Conservation (phyloP, 805 yeast species). For the Zygoascus bituminiphila region DNA sequence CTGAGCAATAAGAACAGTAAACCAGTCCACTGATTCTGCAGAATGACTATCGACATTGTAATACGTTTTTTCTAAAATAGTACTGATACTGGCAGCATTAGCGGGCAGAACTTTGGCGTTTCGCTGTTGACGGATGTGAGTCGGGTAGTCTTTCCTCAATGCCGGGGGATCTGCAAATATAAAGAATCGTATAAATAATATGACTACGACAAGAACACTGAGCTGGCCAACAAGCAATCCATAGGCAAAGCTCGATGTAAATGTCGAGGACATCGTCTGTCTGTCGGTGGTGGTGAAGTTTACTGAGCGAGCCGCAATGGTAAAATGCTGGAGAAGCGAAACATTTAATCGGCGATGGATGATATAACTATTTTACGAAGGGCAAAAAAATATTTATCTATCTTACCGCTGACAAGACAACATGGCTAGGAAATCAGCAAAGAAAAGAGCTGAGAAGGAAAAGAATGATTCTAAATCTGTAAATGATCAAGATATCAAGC, state of each 20-base stretch:
- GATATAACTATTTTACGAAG: too few species aligned
- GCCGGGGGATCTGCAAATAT: conserved; percentile 33
- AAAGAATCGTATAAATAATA: conserved; percentile 33
- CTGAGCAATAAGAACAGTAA: conserved; percentile 89
- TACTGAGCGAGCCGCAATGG: conserved; percentile 71
- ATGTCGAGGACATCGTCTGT: conserved; percentile 1
- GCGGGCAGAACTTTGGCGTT: conserved; percentile 12
- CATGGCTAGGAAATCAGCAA: not conserved
- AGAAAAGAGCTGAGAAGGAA: not conserved
- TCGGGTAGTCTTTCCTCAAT: conserved; percentile 19
- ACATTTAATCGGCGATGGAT: not conserved
- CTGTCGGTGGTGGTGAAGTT: conserved; percentile 52
- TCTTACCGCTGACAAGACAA: not conserved
- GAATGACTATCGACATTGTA: conserved; percentile 83
- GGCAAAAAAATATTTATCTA: too few species aligned
- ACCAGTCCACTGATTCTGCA: conserved; percentile 94
- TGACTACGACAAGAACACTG: conserved; percentile 31
- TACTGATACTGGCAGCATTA: conserved; percentile 19
- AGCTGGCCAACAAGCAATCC: conserved; percentile 35
- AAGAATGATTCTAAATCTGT: not conserved
- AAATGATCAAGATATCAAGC: not conserved
- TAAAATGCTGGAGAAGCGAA: not conserved
- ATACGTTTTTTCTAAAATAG: conserved; percentile 81
- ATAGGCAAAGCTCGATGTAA: conserved; percentile 25
- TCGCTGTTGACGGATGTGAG: conserved; percentile 15